Conservation (phyloP, 1,139 yeast species). For the Barnettozyma hawaiiensis region DNA sequence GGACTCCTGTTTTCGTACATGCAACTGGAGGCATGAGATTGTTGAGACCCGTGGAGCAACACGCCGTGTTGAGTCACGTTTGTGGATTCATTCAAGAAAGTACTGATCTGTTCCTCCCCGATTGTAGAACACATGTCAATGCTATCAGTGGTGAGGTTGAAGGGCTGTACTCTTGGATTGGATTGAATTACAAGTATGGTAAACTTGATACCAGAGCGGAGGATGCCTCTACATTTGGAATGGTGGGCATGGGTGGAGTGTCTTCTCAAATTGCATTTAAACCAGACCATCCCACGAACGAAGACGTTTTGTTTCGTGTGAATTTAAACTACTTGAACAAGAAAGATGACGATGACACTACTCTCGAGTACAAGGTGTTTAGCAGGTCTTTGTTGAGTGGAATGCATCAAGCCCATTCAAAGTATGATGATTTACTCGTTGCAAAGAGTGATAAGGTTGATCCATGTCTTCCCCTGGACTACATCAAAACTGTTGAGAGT, state of each 20-base stretch:
- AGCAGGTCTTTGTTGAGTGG: conserved; percentile 80
- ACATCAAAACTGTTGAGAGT: conserved; percentile 16
- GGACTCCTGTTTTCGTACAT: conserved; percentile 74
- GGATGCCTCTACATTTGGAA: conserved; percentile 59
- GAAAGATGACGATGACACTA: no score
- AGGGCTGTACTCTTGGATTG: conserved; percentile 80
- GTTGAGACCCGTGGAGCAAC: conserved; percentile 51
- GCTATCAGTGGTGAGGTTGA: conserved; percentile 74
- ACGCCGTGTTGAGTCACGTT: conserved; percentile 43
- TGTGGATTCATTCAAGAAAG: conserved; percentile 50
- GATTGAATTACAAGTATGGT: conserved; percentile 64
- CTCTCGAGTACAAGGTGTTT: conserved; percentile 46
- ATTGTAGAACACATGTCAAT: conserved; percentile 54
- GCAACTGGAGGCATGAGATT: conserved; percentile 80
- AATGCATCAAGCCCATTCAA: conserved; percentile 58
- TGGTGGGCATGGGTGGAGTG: conserved; percentile 86
- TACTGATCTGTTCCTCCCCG: conserved; percentile 54
- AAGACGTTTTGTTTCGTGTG: conserved; percentile 51
- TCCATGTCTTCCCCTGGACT: conserved; percentile 57
- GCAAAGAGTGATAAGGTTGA: conserved; percentile 33
- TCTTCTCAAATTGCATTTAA: conserved; percentile 80
- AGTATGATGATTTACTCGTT: conserved; percentile 40
- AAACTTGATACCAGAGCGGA: conserved; percentile 40
- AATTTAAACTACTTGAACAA: conserved; percentile 38
- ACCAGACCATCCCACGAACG: conserved; percentile 53